A percentile compares a stretch with the other conserved stretches of the same genome.
Conservation (phyloP, 768 basidiomycete species). For the Leccinum aurantiacum region DNA sequence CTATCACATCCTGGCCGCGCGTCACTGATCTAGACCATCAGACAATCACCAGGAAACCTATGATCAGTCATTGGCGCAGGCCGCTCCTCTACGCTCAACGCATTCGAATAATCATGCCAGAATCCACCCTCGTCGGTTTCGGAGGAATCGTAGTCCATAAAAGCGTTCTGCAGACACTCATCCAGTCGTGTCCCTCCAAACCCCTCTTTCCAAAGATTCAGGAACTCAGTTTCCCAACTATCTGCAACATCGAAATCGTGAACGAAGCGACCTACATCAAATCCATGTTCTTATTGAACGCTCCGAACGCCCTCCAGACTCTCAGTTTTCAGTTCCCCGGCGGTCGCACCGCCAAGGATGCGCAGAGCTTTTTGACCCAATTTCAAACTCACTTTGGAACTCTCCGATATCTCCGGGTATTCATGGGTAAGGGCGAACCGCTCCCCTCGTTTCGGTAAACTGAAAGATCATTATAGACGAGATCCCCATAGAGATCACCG, state of each 20-base stretch:
- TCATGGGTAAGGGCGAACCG: slow-evolving; percentile 15
- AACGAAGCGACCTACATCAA: slow-evolving; percentile 13
- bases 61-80: slow-evolving; percentile 18
- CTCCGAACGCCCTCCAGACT: slow-evolving; percentile 4
- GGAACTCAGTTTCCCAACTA: slow-evolving; percentile 15
- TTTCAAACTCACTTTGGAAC: slow-evolving; percentile 13
- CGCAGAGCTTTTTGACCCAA: slow-evolving; percentile 11
- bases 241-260: slow-evolving; percentile 22
- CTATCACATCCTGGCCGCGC: too few relatives aligned
- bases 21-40: background rate
- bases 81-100: slow-evolving; percentile 22
- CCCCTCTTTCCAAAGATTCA: slow-evolving; percentile 25
- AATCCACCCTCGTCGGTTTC: slow-evolving; percentile 3
- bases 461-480: slow-evolving; percentile 2
- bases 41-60: slow-evolving; percentile 17
- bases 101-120: slow-evolving; percentile 15
- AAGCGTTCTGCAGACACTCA: slow-evolving; percentile 17
- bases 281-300: slow-evolving; percentile 13
- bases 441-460: background rate
- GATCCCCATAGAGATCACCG: slow-evolving; percentile 16
- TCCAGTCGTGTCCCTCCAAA: slow-evolving; percentile 22
- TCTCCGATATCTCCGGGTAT: slow-evolving; percentile 16
- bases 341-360: slow-evolving; percentile 17
- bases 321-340: slow-evolving; percentile 17
- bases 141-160: slow-evolving; percentile 17